phyloP scores from a whole-genome alignment of 2,329 filamentous ascomycete species.

The Chrysosphaeria jannelii region DNA sequence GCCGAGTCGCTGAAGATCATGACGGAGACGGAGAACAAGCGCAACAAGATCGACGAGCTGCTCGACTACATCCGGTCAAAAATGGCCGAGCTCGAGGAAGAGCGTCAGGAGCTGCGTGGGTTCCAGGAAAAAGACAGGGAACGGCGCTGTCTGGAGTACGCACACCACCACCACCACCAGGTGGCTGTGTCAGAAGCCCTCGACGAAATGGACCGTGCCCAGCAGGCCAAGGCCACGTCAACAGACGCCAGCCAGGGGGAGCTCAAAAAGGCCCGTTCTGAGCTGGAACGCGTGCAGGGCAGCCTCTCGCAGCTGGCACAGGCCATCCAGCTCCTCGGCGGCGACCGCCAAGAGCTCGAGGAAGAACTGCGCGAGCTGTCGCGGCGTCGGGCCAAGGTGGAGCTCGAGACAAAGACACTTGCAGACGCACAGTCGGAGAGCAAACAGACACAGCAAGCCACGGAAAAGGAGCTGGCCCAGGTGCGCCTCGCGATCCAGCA shows the following conservation, averaged over 20 bases:
- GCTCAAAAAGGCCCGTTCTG: slow-evolving; percentile 45
- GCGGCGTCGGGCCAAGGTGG: slow-evolving; percentile 53
- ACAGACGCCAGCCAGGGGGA: slow-evolving; percentile 64
- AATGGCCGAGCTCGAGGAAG: slow-evolving; percentile 68
- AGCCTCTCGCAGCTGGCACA: slow-evolving; percentile 57
- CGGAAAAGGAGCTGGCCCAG: slow-evolving; percentile 38
- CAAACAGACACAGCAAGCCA: slow-evolving; percentile 39
- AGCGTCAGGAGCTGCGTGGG: slow-evolving; percentile 80
- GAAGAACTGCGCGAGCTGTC: slow-evolving; percentile 65
- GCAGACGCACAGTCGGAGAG: slow-evolving; percentile 56
- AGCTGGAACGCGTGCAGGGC: too few species aligned
- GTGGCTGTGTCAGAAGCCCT: slow-evolving; percentile 46
- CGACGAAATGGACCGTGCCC: slow-evolving; percentile 53
- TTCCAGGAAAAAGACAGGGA: slow-evolving; percentile 92
- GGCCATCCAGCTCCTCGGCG: slow-evolving; percentile 53
- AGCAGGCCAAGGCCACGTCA: slow-evolving; percentile 57
- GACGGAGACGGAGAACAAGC: slow-evolving; percentile 84
- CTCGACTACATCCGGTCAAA: slow-evolving; percentile 79
- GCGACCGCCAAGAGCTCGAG: slow-evolving; percentile 68
- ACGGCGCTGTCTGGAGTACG: slow-evolving; percentile 74
- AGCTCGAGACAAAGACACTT: slow-evolving; percentile 57
- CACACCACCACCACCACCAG: slow-evolving; percentile 75
- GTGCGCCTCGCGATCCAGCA: slow-evolving; percentile 44
- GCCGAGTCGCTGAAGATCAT: slow-evolving; percentile 89
- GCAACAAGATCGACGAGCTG: slow-evolving; percentile 76